Base-by-base conservation (phyloP, 192 early-diverging fungal genomes). In the Coemansia sp. region DNA sequence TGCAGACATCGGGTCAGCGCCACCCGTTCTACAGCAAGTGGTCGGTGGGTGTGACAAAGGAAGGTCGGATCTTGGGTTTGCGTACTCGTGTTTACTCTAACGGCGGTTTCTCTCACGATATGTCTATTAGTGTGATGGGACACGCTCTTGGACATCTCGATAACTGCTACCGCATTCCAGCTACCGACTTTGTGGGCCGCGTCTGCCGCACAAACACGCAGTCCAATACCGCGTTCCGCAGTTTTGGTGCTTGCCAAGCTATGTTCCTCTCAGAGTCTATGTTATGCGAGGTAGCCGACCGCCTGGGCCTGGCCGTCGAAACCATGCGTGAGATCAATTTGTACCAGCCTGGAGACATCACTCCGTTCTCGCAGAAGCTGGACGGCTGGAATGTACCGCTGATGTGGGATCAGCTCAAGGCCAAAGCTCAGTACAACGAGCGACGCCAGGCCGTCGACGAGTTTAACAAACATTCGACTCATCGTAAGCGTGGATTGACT, bases 201-300 rank as follows among this genome's bases (percentile, higher is more conserved):
- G 75, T 94, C 31, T 94, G 93, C 74, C 89, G 89, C 64, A 95
- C 95, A 55, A 94, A 95, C 84, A 87, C 89, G 39, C 88, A 91
- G 71, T 91, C 92, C 66, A 95, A 94, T 83, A 95, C 94, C 49
- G 94, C 95, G 3, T 91, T 94, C 87, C 86, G 95, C 69, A 88
- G 94, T 33, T 96, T 95, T 70, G 95, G 95, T 58, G 92, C 86
- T 22, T 92, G 93, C 58, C 93, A 96, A 80, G 93, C 90, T 43
- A 92, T 93, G 90, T 85, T 95, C 68, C 81, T 95, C 49, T 85
- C 87, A 12, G 94, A 95, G 80, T 88, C 88, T 27, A 92, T 87
- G 70, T 90, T 96, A 50, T 86, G 82, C 33, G 92, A 96, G 76
- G 78, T 95, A 39, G 94, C 94, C 9, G 91, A 94, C 53, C 80